A percentile compares a stretch with the other conserved stretches of the same genome.
These are phyloP conservation scores for Mycena venus DNA, from an alignment of 768 basidiomycete genomes.

Conservation along the genomic window DNA sequence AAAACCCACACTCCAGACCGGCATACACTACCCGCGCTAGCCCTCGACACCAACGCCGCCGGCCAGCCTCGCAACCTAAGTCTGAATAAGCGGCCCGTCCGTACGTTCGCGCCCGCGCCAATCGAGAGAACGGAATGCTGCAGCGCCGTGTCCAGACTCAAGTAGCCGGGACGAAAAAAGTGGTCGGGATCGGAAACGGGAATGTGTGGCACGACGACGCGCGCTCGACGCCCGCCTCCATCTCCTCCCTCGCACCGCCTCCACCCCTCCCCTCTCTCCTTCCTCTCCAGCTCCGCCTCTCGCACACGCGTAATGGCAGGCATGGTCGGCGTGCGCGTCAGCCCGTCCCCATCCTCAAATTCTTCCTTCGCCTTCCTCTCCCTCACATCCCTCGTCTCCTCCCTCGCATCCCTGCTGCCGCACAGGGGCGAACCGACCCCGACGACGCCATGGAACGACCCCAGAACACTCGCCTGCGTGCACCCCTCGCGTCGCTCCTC, in stretches of 20 bases:
- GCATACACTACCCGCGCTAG: constrained; percentile 21
- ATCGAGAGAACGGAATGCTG: constrained; percentile 1
- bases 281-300: no score
- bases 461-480: constrained; percentile 23
- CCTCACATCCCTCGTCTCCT: no score
- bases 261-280: constrained; percentile 28
- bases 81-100: constrained; percentile 22
- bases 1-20: no score
- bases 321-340: constrained; percentile 28
- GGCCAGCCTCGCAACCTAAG: constrained; percentile 6
- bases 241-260: constrained; percentile 11
- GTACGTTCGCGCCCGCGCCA: neutral
- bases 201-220: neutral
- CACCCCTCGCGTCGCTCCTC: constrained; percentile 17
- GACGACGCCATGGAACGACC: constrained; percentile 15
- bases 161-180: no score
- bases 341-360: constrained; percentile 19
- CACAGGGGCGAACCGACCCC: neutral
- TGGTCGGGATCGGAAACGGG: no score
- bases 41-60: constrained; percentile 13
- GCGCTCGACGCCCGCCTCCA: neutral
- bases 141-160: neutral
- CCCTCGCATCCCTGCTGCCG: neutral
- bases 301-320: no score
- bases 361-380: no score